Evolutionary conservation across 495 filamentous ascomycete species (phyloP).

Genomic region (Rostrohypoxylon terebratum): DNA sequence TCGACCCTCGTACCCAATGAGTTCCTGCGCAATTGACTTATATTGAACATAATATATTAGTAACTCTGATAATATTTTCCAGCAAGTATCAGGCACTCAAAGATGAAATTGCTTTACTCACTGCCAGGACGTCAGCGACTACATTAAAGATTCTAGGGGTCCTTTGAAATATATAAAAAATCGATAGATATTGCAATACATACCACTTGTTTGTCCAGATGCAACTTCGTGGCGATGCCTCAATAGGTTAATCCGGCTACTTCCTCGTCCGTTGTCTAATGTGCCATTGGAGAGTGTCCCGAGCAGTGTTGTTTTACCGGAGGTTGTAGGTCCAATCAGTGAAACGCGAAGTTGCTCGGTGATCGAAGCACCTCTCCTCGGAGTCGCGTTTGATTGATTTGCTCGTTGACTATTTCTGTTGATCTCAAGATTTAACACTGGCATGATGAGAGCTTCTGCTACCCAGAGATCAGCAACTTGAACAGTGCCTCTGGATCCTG

Average conservation of each 20-base stretch:
- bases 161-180: background rate
- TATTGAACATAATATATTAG: background rate
- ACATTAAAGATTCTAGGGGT: background rate
- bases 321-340: conserved; percentile 88
- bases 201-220: conserved; percentile 82
- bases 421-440: conserved; percentile 49
- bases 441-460: conserved; percentile 75
- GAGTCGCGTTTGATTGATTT: conserved; percentile 17
- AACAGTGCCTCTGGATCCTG: conserved; percentile 24
- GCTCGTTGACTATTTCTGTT: conserved; percentile 24
- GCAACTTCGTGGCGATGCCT: conserved; percentile 95
- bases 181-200: background rate
- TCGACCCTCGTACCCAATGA: conserved; percentile 81
- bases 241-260: conserved; percentile 84
- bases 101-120: background rate
- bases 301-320: conserved; percentile 91
- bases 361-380: conserved; percentile 50
- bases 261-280: conserved; percentile 91
- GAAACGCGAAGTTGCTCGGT: conserved; percentile 90
- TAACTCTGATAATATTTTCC: background rate
- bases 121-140: background rate
- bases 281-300: conserved; percentile 89
- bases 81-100: background rate
- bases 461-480: conserved; percentile 78
- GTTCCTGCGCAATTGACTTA: conserved; percentile 84